phyloP scores from a whole-genome alignment of 2,329 filamentous ascomycete genomes.

The Colletotrichum chrysophilum region DNA sequence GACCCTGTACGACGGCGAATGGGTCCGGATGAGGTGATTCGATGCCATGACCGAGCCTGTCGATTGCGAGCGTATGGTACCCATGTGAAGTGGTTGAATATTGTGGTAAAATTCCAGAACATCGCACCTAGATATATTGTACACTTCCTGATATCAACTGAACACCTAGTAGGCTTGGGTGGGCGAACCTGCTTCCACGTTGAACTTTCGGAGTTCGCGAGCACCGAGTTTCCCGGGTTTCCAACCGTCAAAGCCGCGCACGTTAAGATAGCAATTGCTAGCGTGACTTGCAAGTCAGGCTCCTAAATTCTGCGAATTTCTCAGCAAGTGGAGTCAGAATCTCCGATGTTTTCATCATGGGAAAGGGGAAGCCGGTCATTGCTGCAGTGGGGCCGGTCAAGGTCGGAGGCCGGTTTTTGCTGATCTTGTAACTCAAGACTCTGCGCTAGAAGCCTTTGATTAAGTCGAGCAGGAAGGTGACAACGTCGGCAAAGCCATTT shows the following conservation, averaged over 20 bases:
- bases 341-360: rapidly evolving
- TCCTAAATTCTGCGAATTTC: rapidly evolving
- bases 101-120: background rate
- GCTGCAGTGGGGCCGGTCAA: background rate
- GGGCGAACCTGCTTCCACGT: background rate
- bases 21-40: background rate
- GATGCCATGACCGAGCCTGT: background rate
- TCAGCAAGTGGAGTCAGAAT: background rate
- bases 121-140: background rate
- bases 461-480: background rate
- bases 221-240: background rate
- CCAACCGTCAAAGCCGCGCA: background rate
- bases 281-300: background rate
- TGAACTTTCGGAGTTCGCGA: background rate
- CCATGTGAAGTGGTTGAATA: background rate
- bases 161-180: background rate
- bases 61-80: background rate
- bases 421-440: background rate
- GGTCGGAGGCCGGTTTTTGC: background rate
- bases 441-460: background rate
- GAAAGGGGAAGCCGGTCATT: background rate
- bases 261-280: background rate
- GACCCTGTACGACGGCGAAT: background rate
- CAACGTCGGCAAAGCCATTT: background rate
- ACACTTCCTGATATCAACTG: background rate